Evolutionary conservation across 2,329 filamentous ascomycete genomes (phyloP).

Genomic region (Neonectria coccinea): DNA sequence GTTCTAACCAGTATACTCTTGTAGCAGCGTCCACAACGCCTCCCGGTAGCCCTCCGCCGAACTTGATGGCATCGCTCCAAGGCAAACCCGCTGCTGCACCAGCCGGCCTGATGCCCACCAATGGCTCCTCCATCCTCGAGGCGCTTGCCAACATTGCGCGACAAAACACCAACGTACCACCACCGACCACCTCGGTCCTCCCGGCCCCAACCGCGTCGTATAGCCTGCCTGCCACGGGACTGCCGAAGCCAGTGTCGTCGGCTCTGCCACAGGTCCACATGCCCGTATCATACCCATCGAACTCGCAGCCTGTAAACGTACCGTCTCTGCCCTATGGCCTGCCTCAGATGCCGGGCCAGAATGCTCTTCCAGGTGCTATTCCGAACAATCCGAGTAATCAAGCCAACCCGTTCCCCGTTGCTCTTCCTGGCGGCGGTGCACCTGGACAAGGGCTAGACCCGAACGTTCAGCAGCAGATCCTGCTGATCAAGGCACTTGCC

Average conservation of each 20-base stretch:
- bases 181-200: slow-evolving; percentile 52
- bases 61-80: slow-evolving; percentile 55
- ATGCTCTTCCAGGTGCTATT: slow-evolving; percentile 48
- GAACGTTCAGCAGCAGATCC: slow-evolving; percentile 76
- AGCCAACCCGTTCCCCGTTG: slow-evolving; percentile 48
- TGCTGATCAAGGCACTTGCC: slow-evolving; percentile 79
- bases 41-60: slow-evolving; percentile 68
- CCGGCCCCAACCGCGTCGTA: slow-evolving; percentile 59
- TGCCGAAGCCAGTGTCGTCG: slow-evolving; percentile 48
- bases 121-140: slow-evolving; percentile 75
- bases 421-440: slow-evolving; percentile 44
- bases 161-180: slow-evolving; percentile 69
- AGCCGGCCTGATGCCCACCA: slow-evolving; percentile 57
- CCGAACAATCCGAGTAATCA: slow-evolving; percentile 46
- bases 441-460: slow-evolving; percentile 57
- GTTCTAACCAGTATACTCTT: slow-evolving; percentile 56
- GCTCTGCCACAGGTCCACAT: slow-evolving; percentile 46
- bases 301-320: slow-evolving; percentile 70
- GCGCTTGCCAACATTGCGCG: slow-evolving; percentile 84
- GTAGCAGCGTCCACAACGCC: slow-evolving; percentile 77
- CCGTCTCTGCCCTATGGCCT: slow-evolving; percentile 59
- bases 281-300: slow-evolving; percentile 54
- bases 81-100: slow-evolving; percentile 47
- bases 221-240: slow-evolving; percentile 49
- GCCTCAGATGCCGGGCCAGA: slow-evolving; percentile 51